Evolutionary conservation across 768 basidiomycete species (phyloP).

Genomic region (Auriscalpium vulgare): DNA sequence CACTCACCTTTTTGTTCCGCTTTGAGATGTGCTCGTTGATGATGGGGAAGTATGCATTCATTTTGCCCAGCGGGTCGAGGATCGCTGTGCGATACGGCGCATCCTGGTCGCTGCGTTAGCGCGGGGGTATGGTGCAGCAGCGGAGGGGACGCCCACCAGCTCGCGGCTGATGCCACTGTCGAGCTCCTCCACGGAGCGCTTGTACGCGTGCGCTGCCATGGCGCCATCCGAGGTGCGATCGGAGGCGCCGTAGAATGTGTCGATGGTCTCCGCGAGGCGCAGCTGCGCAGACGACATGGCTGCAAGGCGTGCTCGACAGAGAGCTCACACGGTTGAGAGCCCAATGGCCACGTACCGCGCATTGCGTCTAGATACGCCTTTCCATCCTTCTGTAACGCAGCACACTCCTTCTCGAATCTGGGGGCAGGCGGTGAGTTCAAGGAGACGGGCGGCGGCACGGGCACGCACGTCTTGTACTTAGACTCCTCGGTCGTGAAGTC

Average conservation of each 20-base stretch:
- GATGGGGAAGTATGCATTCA: conserved; percentile 90
- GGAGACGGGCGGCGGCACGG: neutral
- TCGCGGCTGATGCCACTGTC: conserved; percentile 80
- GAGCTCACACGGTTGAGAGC: neutral
- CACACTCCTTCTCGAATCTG: conserved; percentile 96
- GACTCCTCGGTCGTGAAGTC: conserved; percentile 91
- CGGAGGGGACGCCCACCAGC: conserved; percentile 47
- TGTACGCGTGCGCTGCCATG: conserved; percentile 96
- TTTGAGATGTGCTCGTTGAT: conserved; percentile 92
- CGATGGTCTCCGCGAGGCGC: conserved; percentile 88
- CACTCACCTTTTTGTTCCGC: conserved; percentile 86
- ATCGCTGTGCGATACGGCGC: conserved; percentile 91
- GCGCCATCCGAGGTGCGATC: conserved; percentile 85
- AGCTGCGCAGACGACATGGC: conserved; percentile 94
- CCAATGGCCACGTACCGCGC: conserved; percentile 50
- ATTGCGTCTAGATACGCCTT: conserved; percentile 94
- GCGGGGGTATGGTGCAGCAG: neutral
- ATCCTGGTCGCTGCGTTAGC: conserved; percentile 45
- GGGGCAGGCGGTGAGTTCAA: neutral
- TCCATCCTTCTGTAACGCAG: conserved; percentile 87
- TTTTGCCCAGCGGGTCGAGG: conserved; percentile 91
- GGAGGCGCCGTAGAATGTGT: conserved; percentile 83
- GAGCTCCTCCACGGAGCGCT: conserved; percentile 87
- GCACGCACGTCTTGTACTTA: conserved; percentile 77
- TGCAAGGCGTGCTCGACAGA: conserved; percentile 22